Evolutionary conservation across 2,329 filamentous ascomycete genomes (phyloP).

Genomic region (Diaporthe australafricana): DNA sequence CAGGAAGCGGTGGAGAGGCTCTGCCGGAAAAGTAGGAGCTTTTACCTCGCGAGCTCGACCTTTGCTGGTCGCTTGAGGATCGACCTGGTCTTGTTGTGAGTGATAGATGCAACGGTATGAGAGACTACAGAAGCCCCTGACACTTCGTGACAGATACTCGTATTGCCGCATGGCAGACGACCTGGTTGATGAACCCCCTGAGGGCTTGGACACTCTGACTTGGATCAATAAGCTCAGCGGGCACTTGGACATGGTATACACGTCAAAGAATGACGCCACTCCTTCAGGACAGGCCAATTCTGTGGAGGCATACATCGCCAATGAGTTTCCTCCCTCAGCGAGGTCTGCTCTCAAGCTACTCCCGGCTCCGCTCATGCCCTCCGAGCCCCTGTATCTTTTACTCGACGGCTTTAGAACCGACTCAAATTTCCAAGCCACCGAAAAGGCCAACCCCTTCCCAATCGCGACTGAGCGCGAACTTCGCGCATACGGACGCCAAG

Average conservation of each 20-base stretch:
- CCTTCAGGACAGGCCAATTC: slow-evolving; percentile 37
- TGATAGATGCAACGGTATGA: background rate
- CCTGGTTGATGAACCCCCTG: slow-evolving; percentile 73
- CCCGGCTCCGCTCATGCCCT: slow-evolving; percentile 66
- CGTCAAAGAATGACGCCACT: slow-evolving; percentile 42
- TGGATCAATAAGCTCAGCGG: slow-evolving; percentile 70
- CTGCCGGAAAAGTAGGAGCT: slow-evolving; percentile 75
- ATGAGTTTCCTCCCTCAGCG: slow-evolving; percentile 63
- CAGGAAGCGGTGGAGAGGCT: slow-evolving; percentile 69
- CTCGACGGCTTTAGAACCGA: slow-evolving; percentile 78
- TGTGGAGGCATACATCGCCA: slow-evolving; percentile 50
- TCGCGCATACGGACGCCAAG: slow-evolving; percentile 72
- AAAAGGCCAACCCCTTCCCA: slow-evolving; percentile 54
- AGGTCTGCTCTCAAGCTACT: slow-evolving; percentile 69
- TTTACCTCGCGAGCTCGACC: slow-evolving; percentile 77
- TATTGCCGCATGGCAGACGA: slow-evolving; percentile 82
- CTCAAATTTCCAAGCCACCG: slow-evolving; percentile 60
- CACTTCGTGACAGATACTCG: slow-evolving; percentile 64
- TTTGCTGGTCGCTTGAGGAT: slow-evolving; percentile 76
- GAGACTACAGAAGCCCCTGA: slow-evolving; percentile 31
- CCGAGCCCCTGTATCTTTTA: slow-evolving; percentile 71
- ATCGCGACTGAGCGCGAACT: slow-evolving; percentile 71
- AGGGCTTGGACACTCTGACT: slow-evolving; percentile 60
- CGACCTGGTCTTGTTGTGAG: slow-evolving; percentile 73
- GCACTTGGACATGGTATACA: slow-evolving; percentile 68